These are phyloP conservation scores for Aspergillus avenaceus DNA, from an alignment of 495 filamentous ascomycete genomes.

Conservation along the genomic window DNA sequence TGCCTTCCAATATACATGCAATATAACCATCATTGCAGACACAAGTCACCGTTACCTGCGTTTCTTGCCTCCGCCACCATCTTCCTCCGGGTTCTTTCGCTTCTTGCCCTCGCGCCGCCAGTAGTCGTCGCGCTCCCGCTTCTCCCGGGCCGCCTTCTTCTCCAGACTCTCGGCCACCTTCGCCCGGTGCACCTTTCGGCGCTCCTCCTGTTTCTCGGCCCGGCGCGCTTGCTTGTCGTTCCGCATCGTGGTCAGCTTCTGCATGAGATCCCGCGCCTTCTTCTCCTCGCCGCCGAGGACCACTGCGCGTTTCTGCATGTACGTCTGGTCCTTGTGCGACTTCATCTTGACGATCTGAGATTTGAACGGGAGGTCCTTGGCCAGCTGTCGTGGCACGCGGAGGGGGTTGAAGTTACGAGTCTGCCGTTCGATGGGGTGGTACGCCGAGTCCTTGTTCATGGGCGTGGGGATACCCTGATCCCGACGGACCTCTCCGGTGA, in stretches of 20 bases:
- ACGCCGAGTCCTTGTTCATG: conserved; percentile 70
- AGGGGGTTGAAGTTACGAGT: conserved; percentile 91
- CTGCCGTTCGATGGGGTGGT: conserved; percentile 75
- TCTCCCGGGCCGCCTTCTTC: conserved; percentile 78
- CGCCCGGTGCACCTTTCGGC: conserved; percentile 69
- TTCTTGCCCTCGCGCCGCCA: conserved; percentile 96
- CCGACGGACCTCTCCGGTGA: conserved; percentile 89
- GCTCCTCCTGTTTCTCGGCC: conserved; percentile 76
- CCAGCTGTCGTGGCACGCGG: conserved; percentile 77
- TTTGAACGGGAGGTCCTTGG: conserved; percentile 84
- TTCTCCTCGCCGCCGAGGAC: conserved; percentile 81
- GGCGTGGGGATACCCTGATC: conserved; percentile 74
- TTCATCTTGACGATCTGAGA: conserved; percentile 83
- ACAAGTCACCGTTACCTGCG: conserved; percentile 36
- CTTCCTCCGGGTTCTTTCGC: conserved; percentile 56
- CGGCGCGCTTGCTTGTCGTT: conserved; percentile 88
- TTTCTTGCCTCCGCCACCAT: conserved; percentile 65
- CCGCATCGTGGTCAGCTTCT: conserved; percentile 85
- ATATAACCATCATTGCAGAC: conserved; percentile 6
- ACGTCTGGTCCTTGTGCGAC: conserved; percentile 75
- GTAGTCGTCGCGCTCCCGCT: conserved; percentile 86
- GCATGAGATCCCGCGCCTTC: conserved; percentile 82
- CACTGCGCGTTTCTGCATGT: conserved; percentile 90
- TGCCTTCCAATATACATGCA: conserved; percentile 22
- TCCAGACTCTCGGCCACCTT: conserved; percentile 76